Evolutionary conservation across 2,329 filamentous ascomycete species (phyloP).

Genomic region (Myriosclerotinia curreyana): DNA sequence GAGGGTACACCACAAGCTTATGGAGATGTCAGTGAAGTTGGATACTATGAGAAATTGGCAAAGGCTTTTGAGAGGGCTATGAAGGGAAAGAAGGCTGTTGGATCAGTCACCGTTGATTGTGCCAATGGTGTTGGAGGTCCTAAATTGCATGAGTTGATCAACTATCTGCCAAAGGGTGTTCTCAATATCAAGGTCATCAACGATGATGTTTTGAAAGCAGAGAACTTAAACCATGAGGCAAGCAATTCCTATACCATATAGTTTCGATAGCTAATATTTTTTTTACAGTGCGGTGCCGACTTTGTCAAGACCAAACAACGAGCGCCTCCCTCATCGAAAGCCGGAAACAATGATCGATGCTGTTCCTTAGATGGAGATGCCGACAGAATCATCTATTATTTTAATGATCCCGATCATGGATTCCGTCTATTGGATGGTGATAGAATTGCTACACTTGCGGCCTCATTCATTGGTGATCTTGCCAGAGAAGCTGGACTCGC

Average conservation of each 20-base stretch:
- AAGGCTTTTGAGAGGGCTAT: slow-evolving; percentile 82
- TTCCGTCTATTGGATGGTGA: slow-evolving; percentile 96
- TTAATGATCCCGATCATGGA: slow-evolving; percentile 72
- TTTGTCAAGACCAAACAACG: slow-evolving; percentile 97
- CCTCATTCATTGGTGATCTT: slow-evolving; percentile 89
- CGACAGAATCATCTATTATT: slow-evolving; percentile 95
- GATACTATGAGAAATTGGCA: slow-evolving; percentile 92
- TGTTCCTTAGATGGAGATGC: slow-evolving; percentile 94
- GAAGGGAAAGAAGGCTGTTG: slow-evolving; percentile 69
- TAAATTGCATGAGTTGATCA: slow-evolving; percentile 82
- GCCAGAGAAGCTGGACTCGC: slow-evolving; percentile 74
- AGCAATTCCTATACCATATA: slow-evolving; percentile 34
- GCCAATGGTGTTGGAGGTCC: slow-evolving; percentile 96
- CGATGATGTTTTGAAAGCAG: slow-evolving; percentile 86
- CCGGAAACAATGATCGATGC: slow-evolving; percentile 71
- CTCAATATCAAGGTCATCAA: slow-evolving; percentile 86
- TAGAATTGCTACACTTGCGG: slow-evolving; percentile 90
- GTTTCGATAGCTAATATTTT: slow-evolving; percentile 25
- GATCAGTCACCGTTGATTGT: slow-evolving; percentile 82
- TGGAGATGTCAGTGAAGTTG: slow-evolving; percentile 81
- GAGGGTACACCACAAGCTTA: slow-evolving; percentile 83
- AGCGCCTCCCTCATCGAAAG: slow-evolving; percentile 78
- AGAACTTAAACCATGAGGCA: slow-evolving; percentile 84
- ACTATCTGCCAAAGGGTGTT: slow-evolving; percentile 69
- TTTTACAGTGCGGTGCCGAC: slow-evolving; percentile 78